Evolutionary conservation across 208 protist genomes (phyloP), one percentile per base, ranked within the genome.

Genomic region (Kentomonas sorsogonicus): DNA sequence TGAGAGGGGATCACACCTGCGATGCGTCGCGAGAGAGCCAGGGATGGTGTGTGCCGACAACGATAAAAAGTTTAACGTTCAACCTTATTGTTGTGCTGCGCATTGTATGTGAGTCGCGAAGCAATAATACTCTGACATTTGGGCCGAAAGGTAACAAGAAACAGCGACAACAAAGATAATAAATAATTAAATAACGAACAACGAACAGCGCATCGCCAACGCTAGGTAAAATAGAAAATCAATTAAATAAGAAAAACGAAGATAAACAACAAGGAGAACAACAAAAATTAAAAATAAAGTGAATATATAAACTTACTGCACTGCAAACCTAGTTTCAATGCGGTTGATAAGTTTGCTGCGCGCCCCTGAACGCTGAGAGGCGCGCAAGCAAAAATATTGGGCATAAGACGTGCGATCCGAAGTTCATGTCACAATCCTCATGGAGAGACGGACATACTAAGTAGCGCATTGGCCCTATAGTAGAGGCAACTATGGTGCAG

Each of bases 121-220:
- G n/a, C n/a, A n/a, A n/a, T n/a, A n/a, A n/a, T n/a, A n/a, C n/a
- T n/a, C n/a, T n/a, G n/a, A n/a, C n/a, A n/a, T n/a, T n/a, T n/a
- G n/a, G n/a, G n/a, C n/a, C n/a, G 53, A 46, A 16, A 9, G 22
- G 20, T 25, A 15, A 36, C 9, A 58, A 63, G 52, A 46, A 53
- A 59, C 11, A 23, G 40, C n/a, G 50, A 27, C 13, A 67, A 43
- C 26, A 39, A 36, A 36, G 5, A 11, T 15, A 36, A 36, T 36
- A 5, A 5, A 36, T 36, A 11, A 11, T 15, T 36, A 5, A 36
- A 11, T 15, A 11, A 36, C 7, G 11, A 36, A 36, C 33, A 36
- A 36, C 7, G 33, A 36, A 11, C 5, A 11, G 11, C 5, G 11
- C 11, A 36, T 15, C 11, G 11, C 5, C 5, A 36, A 36, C 5